Evolutionary conservation across 257 asterid species (phyloP), one percentile per base, ranked within the genome.

Genomic region (Haberlea rhodopensis): DNA sequence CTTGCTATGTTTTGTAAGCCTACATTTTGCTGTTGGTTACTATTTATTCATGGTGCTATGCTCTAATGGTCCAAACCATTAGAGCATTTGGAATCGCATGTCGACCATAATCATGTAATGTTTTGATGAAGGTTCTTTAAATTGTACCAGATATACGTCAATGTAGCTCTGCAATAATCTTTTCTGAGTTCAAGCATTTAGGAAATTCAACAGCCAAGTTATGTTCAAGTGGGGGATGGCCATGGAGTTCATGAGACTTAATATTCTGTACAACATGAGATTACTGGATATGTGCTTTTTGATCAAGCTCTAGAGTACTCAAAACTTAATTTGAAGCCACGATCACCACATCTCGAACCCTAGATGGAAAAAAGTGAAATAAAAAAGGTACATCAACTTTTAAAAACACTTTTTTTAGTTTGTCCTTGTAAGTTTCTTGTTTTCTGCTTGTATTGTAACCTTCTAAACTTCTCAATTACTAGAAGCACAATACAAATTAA

Each of bases 1-100:
- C n/a, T n/a, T n/a, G n/a, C n/a, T n/a, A n/a, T n/a, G n/a, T n/a
- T n/a, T n/a, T n/a, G n/a, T n/a, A n/a, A n/a, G n/a, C n/a, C n/a
- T n/a, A n/a, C n/a, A n/a, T n/a, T n/a, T n/a, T n/a, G n/a, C n/a
- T n/a, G n/a, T n/a, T n/a, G n/a, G n/a, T n/a, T n/a, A n/a, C n/a
- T n/a, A n/a, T n/a, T n/a, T n/a, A n/a, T n/a, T n/a, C n/a, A n/a
- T n/a, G n/a, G n/a, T n/a, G n/a, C n/a, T n/a, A n/a, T n/a, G n/a
- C n/a, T n/a, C n/a, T n/a, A n/a, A n/a, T n/a, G 97, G 80, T 89
- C 99, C 75, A 92, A 85, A 72, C 97, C 99, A 1, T 57, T 92
- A 64, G 97, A 84, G 65, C 68, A 23, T 69, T 60, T 71, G 48
- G 94, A 81, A 60, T 58, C 75, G 22, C 76, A 76, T 9, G 26